Base-by-base conservation (phyloP, 305 asterid species). In the Fraxinus latifolia region DNA sequence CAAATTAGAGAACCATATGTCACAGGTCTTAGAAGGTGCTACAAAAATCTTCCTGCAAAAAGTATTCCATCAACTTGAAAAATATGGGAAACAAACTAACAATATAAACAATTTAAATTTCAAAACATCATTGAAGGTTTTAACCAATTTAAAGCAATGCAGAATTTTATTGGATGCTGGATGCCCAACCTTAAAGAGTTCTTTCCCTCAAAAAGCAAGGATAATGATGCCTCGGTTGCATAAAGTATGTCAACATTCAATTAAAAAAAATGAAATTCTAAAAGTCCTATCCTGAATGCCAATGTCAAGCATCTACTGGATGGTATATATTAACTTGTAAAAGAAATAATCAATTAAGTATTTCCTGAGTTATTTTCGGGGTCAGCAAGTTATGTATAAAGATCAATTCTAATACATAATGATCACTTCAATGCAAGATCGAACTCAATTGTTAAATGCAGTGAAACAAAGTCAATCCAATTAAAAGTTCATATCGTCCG, bases 401-500 rank as follows among this genome's bases (percentile, higher is more conserved):
- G 25, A 65, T 76, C 23, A 34, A 71, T 65, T 34, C 50, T 72
- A 72, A 17, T 72, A 72, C 29, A 50, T 7, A 37, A 77, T 76
- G 76, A 76, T 39, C 80, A 71, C 31, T 21, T 32, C 32, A 53
- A 60, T 31, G 58, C 53, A 33, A 74, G 55, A 58, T 74, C 21
- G 14, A 34, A 36, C 74, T 74, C 33, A 44, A 79, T 37, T 12
- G 58, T 81, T 71, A 76, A 82, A 29, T 9, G 83, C 44, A 25
- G 34, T 58, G 74, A 77, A 77, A 23, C 84, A 85, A 67, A 79
- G 65, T 77, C 50, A 11, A 71, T 31, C 47, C 67, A 36, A 14
- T 32, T 19, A 76, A 42, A 27, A 23, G 42, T 39, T 62, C 83
- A 37, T 39, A 74, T 78, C 76, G 74, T 76, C 67, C 3, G 12